phyloP scores from a whole-genome alignment of 1,139 yeast genomes.

The Saccharomyces hybrid region DNA sequence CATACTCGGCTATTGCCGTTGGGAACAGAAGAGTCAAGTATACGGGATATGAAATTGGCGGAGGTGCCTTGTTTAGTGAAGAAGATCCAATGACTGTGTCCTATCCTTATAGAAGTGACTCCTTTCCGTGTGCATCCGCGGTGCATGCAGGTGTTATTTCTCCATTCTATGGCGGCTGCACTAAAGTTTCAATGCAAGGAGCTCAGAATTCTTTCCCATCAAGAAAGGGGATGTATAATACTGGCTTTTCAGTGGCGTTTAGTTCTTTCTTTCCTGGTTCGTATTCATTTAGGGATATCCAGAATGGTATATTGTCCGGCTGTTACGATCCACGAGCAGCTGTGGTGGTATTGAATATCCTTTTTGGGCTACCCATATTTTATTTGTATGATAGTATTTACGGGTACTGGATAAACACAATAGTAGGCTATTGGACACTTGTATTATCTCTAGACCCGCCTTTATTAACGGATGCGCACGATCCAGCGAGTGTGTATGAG shows the following conservation, averaged over 20 bases:
- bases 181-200: slow-evolving; percentile 54
- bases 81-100: slow-evolving; percentile 32
- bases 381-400: slow-evolving; percentile 47
- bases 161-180: slow-evolving; percentile 76
- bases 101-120: slow-evolving; percentile 75
- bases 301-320: slow-evolving; percentile 35
- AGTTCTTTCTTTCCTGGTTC: slow-evolving; percentile 71
- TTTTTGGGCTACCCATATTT: slow-evolving; percentile 54
- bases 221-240: slow-evolving; percentile 40
- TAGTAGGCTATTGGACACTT: slow-evolving; percentile 82
- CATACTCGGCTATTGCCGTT: slow-evolving; percentile 66
- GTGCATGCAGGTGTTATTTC: slow-evolving; percentile 77
- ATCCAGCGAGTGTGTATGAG: slow-evolving; percentile 47
- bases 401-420: slow-evolving; percentile 53
- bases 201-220: slow-evolving; percentile 43
- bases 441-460: slow-evolving; percentile 83
- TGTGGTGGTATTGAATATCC: slow-evolving; percentile 49
- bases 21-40: slow-evolving; percentile 65
- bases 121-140: slow-evolving; percentile 86
- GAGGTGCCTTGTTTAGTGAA: slow-evolving; percentile 35
- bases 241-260: slow-evolving; percentile 53
- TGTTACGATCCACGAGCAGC: slow-evolving; percentile 62
- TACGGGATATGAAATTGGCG: slow-evolving; percentile 69
- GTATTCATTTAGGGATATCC: slow-evolving; percentile 44
- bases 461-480: slow-evolving; percentile 44